Evolutionary conservation across 345 rosid genomes (phyloP).

Genomic region (Geranium brycei): DNA sequence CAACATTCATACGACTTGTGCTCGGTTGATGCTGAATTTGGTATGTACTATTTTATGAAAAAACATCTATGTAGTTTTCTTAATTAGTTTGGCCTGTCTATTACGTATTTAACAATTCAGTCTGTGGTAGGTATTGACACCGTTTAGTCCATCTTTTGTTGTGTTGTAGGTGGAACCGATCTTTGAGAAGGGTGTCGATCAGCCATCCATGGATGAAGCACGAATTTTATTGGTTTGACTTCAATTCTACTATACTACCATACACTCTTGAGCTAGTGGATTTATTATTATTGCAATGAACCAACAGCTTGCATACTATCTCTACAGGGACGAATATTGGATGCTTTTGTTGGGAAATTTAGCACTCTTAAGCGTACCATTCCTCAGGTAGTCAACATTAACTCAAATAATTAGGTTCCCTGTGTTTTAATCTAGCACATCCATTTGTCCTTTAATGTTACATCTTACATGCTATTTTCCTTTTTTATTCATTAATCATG

Average conservation of each 20-base stretch:
- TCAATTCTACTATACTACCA: constrained; percentile 8
- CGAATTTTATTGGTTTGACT: constrained; percentile 68
- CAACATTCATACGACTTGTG: constrained; percentile 93
- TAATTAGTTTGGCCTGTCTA: background rate
- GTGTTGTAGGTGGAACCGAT: constrained; percentile 85
- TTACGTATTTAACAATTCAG: background rate
- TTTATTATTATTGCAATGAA: constrained; percentile 7
- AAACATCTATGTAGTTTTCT: background rate
- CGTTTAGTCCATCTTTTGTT: constrained; percentile 10
- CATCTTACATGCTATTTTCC: background rate
- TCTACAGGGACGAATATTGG: constrained; percentile 83
- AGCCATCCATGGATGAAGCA: constrained; percentile 91
- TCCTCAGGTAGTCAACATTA: constrained; percentile 61
- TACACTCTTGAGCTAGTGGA: constrained; percentile 6
- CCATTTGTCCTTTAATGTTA: background rate
- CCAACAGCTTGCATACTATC: constrained; percentile 10
- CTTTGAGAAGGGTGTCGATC: constrained; percentile 92
- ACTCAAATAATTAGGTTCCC: background rate
- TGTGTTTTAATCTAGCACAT: background rate
- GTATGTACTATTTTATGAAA: constrained; percentile 14
- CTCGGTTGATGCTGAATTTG: constrained; percentile 97
- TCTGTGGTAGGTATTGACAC: constrained; percentile 9
- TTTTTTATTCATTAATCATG: no score
- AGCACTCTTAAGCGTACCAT: constrained; percentile 93
- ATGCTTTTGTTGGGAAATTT: constrained; percentile 98